Evolutionary conservation across 768 basidiomycete genomes (phyloP), one percentile per base, ranked within the genome.

Genomic region (Russula lepida): DNA sequence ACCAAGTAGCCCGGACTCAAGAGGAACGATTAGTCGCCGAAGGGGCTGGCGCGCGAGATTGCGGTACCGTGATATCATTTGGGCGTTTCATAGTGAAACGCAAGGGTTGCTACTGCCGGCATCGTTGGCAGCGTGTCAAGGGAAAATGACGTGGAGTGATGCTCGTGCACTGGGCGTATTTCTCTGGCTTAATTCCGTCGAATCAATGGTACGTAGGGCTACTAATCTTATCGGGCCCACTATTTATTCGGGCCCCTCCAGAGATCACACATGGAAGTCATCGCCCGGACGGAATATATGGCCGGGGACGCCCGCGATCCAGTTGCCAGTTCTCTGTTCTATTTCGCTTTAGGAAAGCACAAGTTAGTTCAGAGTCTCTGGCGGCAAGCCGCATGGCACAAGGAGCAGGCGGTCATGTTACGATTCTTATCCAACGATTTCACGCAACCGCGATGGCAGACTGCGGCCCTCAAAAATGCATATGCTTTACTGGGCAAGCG

Each of bases 71-170:
- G 95, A 99, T 71, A 92, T 98, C 76, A 79, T 98, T 28, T 99
- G 95, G 95, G 95, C 95, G 0, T 95, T 88, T 70, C 89, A 97
- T 67, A 97, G 94, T 69, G 93, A 97, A 72, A 91, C 86, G 68
- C 94, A 99, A 68, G 92, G 89, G 19, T 71, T 98, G 48, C 72
- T 99, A 5, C 71, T 97, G 55, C 76, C 79, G 28, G 84, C 86
- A 4, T 88, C 89, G 2, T 79, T 79, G 17, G 74, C 79, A 4
- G 85, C 88, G 13, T 95, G 91, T 67, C 81, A 82, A 39, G 87
- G 85, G 0, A 95, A 91, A 74, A 90, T 98, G 85, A 72, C 81
- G 39, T 98, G 95, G 95, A 76, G 80, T 17, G 91, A 95, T 70
- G 94, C 95, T 0, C 81, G 85, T 68, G 85, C 89, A 1, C 72